Base-by-base conservation (phyloP, 495 filamentous ascomycete genomes). In the Talaromyces stipitatus region DNA sequence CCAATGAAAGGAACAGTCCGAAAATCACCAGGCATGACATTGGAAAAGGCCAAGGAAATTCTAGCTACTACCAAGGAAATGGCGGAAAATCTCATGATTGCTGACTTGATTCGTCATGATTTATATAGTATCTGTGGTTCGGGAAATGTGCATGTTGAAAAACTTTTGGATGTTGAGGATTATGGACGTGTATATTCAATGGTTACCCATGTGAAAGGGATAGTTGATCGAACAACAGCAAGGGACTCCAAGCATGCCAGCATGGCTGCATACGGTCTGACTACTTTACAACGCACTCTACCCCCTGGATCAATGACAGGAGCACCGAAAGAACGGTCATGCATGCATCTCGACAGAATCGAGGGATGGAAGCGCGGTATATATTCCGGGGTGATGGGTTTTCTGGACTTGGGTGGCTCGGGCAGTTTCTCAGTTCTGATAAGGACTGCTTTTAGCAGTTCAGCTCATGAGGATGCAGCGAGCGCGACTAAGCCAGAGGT, bases 11-110 rank as follows among this genome's bases (percentile, higher is more conserved):
- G 94, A 24, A 98, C 94, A 0, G 89, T 97, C 32, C 82, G 82
- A 51, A 95, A 94, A 65, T 78, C 80, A 0, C 66, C 76, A 28
- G 69, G 68, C 14, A 81, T 83, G 64, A 92, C 87, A 1, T 72
- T 85, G 41, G 79, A 74, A 11, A 75, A 86, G 60, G 92, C 92
- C 12, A 82, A 81, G 36, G 68, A 68, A 36, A 81, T 91, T 58
- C 80, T 96, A 3, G 77, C 84, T 50, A 79, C 87, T 1, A 84
- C 86, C 11, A 98, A 98, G 66, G 94, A 97, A 65, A 86, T 85
- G 63, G 92, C 94, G 11, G 94, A 98, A 72, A 97, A 97, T 64
- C 81, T 98, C 6, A 98, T 98, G 94, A 97, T 98, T 58, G 91
- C 96, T 1, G 94, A 97, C 72, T 76, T 98, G 5, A 91, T 96